phyloP scores from a whole-genome alignment of 352 stramenopile species.

The Phytophthora agathidicida region DNA sequence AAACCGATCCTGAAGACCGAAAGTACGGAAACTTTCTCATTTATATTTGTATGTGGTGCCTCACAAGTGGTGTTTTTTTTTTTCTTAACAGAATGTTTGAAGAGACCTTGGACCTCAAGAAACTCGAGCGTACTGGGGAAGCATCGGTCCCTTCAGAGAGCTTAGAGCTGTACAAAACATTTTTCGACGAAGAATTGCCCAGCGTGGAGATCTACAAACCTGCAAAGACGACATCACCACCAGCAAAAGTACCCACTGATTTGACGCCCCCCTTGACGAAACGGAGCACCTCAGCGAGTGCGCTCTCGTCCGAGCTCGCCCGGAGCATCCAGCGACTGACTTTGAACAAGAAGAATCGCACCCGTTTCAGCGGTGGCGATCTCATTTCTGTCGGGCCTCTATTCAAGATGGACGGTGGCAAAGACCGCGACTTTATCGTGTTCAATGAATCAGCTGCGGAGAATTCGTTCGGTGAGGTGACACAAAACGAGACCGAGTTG shows the following conservation, averaged over 20 bases:
- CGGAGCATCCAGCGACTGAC: slow-evolving; percentile 40
- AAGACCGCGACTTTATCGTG: slow-evolving; percentile 82
- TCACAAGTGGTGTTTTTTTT: neutral
- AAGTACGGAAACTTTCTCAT: slow-evolving; percentile 35
- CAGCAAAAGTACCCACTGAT: slow-evolving; percentile 13
- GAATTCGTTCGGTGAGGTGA: slow-evolving; percentile 75
- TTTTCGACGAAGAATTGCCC: slow-evolving; percentile 76
- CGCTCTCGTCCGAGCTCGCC: slow-evolving; percentile 33
- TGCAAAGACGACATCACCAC: neutral
- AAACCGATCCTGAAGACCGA: slow-evolving; percentile 65
- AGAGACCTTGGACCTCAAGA: slow-evolving; percentile 72
- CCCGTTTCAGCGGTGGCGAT: slow-evolving; percentile 40
- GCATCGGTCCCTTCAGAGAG: slow-evolving; percentile 66
- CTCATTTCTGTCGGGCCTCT: slow-evolving; percentile 74
- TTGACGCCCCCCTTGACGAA: slow-evolving; percentile 24
- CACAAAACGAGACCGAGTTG: slow-evolving; percentile 78
- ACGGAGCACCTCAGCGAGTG: slow-evolving; percentile 29
- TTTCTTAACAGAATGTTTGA: slow-evolving; percentile 60
- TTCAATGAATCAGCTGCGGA: slow-evolving; percentile 81
- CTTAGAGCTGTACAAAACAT: slow-evolving; percentile 83
- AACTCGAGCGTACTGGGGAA: slow-evolving; percentile 55
- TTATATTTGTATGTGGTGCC: neutral
- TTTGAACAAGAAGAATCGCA: slow-evolving; percentile 34
- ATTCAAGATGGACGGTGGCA: slow-evolving; percentile 82
- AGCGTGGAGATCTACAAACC: slow-evolving; percentile 56